These are phyloP conservation scores for Curvularia lunata DNA, from an alignment of 2,329 filamentous ascomycete species.

Conservation along the genomic window DNA sequence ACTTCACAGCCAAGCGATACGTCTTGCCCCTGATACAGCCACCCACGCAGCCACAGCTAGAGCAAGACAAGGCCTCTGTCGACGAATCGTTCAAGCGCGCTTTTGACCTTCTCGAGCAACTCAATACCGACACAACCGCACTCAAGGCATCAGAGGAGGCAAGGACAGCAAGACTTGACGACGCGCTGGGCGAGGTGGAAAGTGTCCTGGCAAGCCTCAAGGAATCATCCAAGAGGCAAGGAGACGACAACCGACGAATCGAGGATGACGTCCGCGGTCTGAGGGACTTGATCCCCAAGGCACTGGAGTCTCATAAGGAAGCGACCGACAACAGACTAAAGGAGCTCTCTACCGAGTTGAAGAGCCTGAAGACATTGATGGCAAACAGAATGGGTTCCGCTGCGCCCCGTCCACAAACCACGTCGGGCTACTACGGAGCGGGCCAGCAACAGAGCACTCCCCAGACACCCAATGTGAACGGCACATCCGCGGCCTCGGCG, in stretches of 20 bases:
- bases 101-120: slow-evolving; percentile 88
- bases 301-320: slow-evolving; percentile 86
- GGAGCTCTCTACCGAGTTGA: slow-evolving; percentile 86
- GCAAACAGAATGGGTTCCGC: slow-evolving; percentile 62
- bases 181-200: slow-evolving; percentile 82
- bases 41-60: slow-evolving; percentile 89
- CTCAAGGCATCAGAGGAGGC: slow-evolving; percentile 87
- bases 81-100: slow-evolving; percentile 93
- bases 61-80: slow-evolving; percentile 91
- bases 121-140: slow-evolving; percentile 85
- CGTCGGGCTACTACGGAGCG: slow-evolving; percentile 35
- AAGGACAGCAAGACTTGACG: slow-evolving; percentile 82
- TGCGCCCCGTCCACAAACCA: slow-evolving; percentile 34
- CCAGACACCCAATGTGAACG: slow-evolving; percentile 37
- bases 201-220: slow-evolving; percentile 82
- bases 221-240: slow-evolving; percentile 77
- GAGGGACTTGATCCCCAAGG: slow-evolving; percentile 85
- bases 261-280: slow-evolving; percentile 84
- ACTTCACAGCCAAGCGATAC: slow-evolving; percentile 86
- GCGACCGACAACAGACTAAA: slow-evolving; percentile 78
- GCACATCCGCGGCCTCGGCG: slow-evolving; percentile 30
- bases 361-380: slow-evolving; percentile 89
- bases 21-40: slow-evolving; percentile 89
- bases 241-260: slow-evolving; percentile 85
- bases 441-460: slow-evolving; percentile 27